A percentile compares a stretch with the other conserved stretches of the same genome.
phyloP scores from a whole-genome alignment of 495 filamentous ascomycete genomes.

The Podospora didyma region DNA sequence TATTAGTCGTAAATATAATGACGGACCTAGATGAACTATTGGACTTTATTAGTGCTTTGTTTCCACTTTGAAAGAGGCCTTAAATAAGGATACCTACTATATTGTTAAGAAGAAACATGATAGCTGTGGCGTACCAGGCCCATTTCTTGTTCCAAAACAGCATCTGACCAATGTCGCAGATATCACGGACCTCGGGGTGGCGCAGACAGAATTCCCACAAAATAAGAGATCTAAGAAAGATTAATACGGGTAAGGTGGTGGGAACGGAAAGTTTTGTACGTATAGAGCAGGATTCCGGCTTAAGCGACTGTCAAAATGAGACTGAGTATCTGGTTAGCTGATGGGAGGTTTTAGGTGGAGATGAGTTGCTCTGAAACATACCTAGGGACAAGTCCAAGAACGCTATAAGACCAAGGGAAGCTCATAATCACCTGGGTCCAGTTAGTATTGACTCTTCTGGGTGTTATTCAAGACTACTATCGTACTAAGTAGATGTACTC shows the following conservation, averaged over 20 bases:
- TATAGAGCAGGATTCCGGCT: slow-evolving; percentile 73
- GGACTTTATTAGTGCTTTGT: slow-evolving; percentile 1
- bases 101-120: slow-evolving; percentile 90
- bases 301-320: slow-evolving; percentile 76
- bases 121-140: slow-evolving; percentile 78
- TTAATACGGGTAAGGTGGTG: neutral
- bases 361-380: slow-evolving; percentile 23
- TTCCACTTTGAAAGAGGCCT: slow-evolving; percentile 39
- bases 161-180: slow-evolving; percentile 88
- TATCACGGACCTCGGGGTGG: slow-evolving; percentile 82
- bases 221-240: slow-evolving; percentile 53
- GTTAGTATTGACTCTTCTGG: neutral
- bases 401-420: slow-evolving; percentile 84
- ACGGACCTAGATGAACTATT: slow-evolving; percentile 13
- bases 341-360: slow-evolving; percentile 11
- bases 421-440: slow-evolving; percentile 72
- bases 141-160: slow-evolving; percentile 74
- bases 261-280: slow-evolving; percentile 41
- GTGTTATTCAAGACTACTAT: neutral
- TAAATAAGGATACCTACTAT: slow-evolving; percentile 61
- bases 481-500: slow-evolving; percentile 79
- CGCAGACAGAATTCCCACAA: slow-evolving; percentile 84
- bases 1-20: slow-evolving; percentile 1
- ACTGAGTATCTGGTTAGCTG: slow-evolving; percentile 29
- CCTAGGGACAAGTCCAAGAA: slow-evolving; percentile 82